phyloP scores from a whole-genome alignment of 2,329 filamentous ascomycete species.

The Chrysoporthe deuterocubensis region DNA sequence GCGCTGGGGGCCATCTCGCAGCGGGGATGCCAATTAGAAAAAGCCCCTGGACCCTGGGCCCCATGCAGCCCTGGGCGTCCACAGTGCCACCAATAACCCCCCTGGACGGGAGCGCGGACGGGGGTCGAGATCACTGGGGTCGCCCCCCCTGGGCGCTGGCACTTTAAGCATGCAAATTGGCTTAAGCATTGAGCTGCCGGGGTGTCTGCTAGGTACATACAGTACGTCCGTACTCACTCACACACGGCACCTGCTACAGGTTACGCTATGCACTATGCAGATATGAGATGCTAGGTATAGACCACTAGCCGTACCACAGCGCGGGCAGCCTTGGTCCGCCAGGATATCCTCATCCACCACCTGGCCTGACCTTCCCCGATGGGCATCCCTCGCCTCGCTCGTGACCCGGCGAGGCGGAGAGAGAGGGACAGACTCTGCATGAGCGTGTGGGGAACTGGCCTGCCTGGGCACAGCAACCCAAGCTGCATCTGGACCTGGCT shows the following conservation, averaged over 20 bases:
- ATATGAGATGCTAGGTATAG: too few relatives aligned
- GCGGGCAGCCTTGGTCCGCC: too few relatives aligned
- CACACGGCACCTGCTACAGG: too few relatives aligned
- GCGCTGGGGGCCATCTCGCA: too few relatives aligned
- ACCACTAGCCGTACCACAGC: too few relatives aligned
- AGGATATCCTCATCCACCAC: too few relatives aligned
- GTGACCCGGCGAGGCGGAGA: background rate
- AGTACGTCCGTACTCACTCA: too few relatives aligned
- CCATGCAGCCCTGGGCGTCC: background rate
- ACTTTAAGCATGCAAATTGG: slow-evolving; percentile 27
- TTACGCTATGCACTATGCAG: too few relatives aligned
- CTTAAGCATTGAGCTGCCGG: background rate
- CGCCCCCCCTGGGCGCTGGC: background rate
- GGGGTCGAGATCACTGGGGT: background rate
- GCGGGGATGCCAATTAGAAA: background rate
- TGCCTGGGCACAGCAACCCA: too few relatives aligned
- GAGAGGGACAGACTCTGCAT: too few relatives aligned
- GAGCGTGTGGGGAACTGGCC: too few relatives aligned
- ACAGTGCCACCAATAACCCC: background rate
- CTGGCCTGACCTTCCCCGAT: background rate
- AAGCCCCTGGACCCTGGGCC: background rate
- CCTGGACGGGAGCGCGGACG: background rate
- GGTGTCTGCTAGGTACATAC: too few relatives aligned
- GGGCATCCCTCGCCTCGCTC: background rate
- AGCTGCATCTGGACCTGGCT: background rate